Evolutionary conservation across 1,139 yeast species (phyloP).

Genomic region (Sporopachydermia cereana): DNA sequence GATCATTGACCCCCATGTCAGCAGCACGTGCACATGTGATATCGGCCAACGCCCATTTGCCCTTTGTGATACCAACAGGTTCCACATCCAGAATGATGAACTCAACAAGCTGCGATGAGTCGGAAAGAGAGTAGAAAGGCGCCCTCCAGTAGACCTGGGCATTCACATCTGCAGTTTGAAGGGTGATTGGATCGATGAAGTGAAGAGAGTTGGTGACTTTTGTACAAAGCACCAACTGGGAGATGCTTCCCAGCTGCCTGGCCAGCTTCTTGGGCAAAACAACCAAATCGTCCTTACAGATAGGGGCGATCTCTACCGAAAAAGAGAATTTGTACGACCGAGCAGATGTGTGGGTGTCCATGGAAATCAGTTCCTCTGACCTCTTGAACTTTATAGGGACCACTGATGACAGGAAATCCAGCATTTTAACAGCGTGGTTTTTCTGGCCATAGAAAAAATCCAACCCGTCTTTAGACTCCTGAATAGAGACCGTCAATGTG

Average conservation of each 20-base stretch:
- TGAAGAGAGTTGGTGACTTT: slow-evolving; percentile 74
- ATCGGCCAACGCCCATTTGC: slow-evolving; percentile 82
- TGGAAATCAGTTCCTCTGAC: slow-evolving; percentile 85
- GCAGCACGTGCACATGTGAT: slow-evolving; percentile 76
- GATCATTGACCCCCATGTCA: slow-evolving; percentile 79
- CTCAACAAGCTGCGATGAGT: slow-evolving; percentile 69
- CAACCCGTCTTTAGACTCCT: slow-evolving; percentile 87
- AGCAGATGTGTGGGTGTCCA: slow-evolving; percentile 85
- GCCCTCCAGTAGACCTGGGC: slow-evolving; percentile 76
- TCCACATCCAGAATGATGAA: slow-evolving; percentile 89
- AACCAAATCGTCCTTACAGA: slow-evolving; percentile 93
- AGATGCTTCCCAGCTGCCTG: slow-evolving; percentile 69
- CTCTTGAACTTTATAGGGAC: slow-evolving; percentile 80
- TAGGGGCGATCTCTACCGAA: slow-evolving; percentile 93
- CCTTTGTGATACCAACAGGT: slow-evolving; percentile 75
- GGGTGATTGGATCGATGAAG: slow-evolving; percentile 72
- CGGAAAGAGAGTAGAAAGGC: slow-evolving; percentile 74
- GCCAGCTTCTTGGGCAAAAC: slow-evolving; percentile 82
- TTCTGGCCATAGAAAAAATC: slow-evolving; percentile 86
- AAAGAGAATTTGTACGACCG: slow-evolving; percentile 82
- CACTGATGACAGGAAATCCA: slow-evolving; percentile 77
- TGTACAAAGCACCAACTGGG: slow-evolving; percentile 76
- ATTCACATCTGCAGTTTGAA: slow-evolving; percentile 70
- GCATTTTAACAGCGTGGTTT: slow-evolving; percentile 88
- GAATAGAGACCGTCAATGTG: slow-evolving; percentile 84